Evolutionary conservation across 495 filamentous ascomycete genomes (phyloP), one percentile per base, ranked within the genome.

Genomic region (Penicillium diatomitis): DNA sequence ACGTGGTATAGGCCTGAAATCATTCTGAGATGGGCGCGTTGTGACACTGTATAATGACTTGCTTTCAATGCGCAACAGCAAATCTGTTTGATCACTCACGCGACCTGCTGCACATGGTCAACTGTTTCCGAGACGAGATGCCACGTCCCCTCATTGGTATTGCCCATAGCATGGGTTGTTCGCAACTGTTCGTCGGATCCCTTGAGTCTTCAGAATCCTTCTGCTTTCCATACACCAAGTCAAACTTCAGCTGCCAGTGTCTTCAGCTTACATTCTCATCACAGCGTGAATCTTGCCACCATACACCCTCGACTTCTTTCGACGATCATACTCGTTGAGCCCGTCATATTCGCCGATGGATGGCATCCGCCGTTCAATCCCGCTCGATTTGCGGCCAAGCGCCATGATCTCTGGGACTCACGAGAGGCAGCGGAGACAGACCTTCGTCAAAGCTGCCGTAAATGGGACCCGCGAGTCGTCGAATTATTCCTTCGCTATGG

Each of bases 91-190:
- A 92, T 64, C 78, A 90, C 62, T 64, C 83, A 10, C 78, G 88
- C 35, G 88, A 95, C 66, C 72, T 94, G 1, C 70, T 88, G 9
- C 75, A 83, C 55, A 76, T 91, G 70, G 67, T 87, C 60, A 90
- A 91, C 66, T 71, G 73, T 35, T 87, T 90, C 64, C 83, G 83
- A 12, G 57, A 67, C 3, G 55, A 82, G 42, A 88, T 94, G 79
- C 78, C 82, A 3, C 79, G 83, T 4, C 88, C 88, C 2, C 60
- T 92, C 6, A 65, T 91, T 46, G 88, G 87, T 11, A 60, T 95
- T 1, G 88, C 80, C 10, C 88, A 95, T 68, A 87, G 82, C 56
- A 85, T 87, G 75, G 88, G 88, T 54, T 84, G 72, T 45, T 73
- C 74, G 49, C 73, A 81, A 43, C 70, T 88, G 52, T 67, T 33